phyloP scores from a whole-genome alignment of 305 asterid species.

The Rubia tinctorum region DNA sequence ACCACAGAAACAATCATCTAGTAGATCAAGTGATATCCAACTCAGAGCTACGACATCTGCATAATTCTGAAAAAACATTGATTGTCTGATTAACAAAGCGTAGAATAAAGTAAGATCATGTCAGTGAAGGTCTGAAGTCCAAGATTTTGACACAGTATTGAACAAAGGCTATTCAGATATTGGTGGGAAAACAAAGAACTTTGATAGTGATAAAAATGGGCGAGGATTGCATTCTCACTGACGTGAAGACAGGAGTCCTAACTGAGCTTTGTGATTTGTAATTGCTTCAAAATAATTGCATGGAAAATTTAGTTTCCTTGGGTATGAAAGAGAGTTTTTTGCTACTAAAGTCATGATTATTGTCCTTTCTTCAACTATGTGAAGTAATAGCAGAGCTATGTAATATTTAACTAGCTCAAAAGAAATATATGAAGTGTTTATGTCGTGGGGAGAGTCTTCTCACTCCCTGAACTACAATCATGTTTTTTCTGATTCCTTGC shows the following conservation, averaged over 20 bases:
- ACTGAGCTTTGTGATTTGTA: background rate
- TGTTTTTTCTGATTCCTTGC: constrained; percentile 6
- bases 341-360: background rate
- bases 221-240: background rate
- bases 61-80: background rate
- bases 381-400: background rate
- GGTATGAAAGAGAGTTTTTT: background rate
- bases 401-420: background rate
- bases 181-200: background rate
- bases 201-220: background rate
- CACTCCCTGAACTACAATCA: constrained; percentile 6
- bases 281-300: no score
- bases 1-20: no score
- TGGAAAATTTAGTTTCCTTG: no score
- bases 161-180: background rate
- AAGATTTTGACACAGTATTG: background rate
- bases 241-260: background rate
- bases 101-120: background rate
- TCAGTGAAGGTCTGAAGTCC: background rate
- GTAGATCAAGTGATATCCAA: no score
- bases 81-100: background rate
- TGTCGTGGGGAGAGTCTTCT: background rate
- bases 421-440: background rate
- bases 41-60: background rate
- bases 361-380: background rate